Conservation (phyloP, 2,329 filamentous ascomycete genomes). For the Pestalotiopsis sp. region DNA sequence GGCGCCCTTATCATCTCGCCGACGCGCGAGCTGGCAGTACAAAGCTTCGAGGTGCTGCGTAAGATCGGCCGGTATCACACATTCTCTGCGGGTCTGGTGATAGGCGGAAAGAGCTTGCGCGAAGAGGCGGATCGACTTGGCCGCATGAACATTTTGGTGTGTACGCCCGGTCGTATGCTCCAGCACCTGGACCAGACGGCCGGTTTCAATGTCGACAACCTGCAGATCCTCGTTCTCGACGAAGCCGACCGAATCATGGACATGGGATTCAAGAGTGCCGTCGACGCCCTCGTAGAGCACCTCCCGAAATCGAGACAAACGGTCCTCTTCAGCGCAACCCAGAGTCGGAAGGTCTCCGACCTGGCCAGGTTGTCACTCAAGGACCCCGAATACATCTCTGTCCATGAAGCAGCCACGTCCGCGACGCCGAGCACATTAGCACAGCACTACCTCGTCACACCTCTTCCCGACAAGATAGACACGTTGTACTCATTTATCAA, state of each 20-base stretch:
- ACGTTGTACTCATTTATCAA: conserved; percentile 92
- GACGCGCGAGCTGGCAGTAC: conserved; percentile 91
- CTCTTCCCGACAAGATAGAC: conserved; percentile 85
- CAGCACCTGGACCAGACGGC: conserved; percentile 96
- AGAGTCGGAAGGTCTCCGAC: conserved; percentile 92
- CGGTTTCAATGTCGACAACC: conserved; percentile 83
- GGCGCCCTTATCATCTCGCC: conserved; percentile 92
- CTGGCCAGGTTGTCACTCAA: conserved; percentile 84
- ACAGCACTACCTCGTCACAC: conserved; percentile 88
- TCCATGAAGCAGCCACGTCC: conserved; percentile 78
- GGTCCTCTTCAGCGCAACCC: conserved; percentile 92
- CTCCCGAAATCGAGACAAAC: conserved; percentile 86
- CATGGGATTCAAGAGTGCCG: conserved; percentile 89
- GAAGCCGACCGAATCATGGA: conserved; percentile 97
- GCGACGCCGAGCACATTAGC: conserved; percentile 84
- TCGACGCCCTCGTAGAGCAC: conserved; percentile 93
- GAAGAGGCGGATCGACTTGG: conserved; percentile 83
- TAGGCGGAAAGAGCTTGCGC: conserved; percentile 87
- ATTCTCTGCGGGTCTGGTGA: conserved; percentile 91
- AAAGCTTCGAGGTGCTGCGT: conserved; percentile 92
- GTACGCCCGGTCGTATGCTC: conserved; percentile 90
- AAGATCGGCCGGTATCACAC: conserved; percentile 87
- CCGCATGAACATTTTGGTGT: conserved; percentile 96
- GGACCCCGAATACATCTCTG: conserved; percentile 92
- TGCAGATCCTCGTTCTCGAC: conserved; percentile 91